These are phyloP conservation scores for Dactylellina haptotyla DNA, from an alignment of 2,329 filamentous ascomycete genomes.

Conservation along the genomic window DNA sequence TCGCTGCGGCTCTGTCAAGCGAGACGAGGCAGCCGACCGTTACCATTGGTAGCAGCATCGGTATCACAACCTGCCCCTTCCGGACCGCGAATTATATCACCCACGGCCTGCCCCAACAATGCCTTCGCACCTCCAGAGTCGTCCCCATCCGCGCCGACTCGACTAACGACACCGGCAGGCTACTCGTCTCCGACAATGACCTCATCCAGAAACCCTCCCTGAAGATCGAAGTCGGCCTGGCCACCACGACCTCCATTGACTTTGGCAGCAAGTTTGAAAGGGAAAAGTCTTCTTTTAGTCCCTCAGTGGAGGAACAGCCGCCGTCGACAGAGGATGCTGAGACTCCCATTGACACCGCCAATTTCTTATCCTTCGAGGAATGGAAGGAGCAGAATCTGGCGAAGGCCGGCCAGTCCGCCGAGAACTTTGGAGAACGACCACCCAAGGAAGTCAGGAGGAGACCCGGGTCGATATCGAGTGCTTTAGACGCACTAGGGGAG, in stretches of 20 bases:
- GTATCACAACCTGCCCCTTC: constrained; percentile 64
- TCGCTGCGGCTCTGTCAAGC: constrained; percentile 40
- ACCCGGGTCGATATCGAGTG: constrained; percentile 69
- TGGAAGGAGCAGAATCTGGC: constrained; percentile 96
- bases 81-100: constrained; percentile 84
- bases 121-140: constrained; percentile 67
- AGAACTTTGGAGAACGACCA: constrained; percentile 71
- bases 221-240: constrained; percentile 37
- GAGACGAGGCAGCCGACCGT: constrained; percentile 43
- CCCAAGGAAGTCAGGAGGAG: constrained; percentile 65
- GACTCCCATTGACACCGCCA: constrained; percentile 75
- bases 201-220: constrained; percentile 24
- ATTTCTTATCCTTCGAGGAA: constrained; percentile 96
- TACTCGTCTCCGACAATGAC: background rate
- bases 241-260: constrained; percentile 41
- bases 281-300: background rate
- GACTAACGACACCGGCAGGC: constrained; percentile 18
- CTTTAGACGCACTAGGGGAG: constrained; percentile 82
- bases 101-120: constrained; percentile 79
- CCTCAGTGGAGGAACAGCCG: constrained; percentile 15
- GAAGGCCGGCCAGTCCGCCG: constrained; percentile 81
- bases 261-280: constrained; percentile 34
- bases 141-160: constrained; percentile 35
- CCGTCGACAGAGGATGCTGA: constrained; percentile 67
- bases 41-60: constrained; percentile 25